These are phyloP conservation scores for Nemania sp. DNA, from an alignment of 2,329 filamentous ascomycete genomes.

Conservation along the genomic window DNA sequence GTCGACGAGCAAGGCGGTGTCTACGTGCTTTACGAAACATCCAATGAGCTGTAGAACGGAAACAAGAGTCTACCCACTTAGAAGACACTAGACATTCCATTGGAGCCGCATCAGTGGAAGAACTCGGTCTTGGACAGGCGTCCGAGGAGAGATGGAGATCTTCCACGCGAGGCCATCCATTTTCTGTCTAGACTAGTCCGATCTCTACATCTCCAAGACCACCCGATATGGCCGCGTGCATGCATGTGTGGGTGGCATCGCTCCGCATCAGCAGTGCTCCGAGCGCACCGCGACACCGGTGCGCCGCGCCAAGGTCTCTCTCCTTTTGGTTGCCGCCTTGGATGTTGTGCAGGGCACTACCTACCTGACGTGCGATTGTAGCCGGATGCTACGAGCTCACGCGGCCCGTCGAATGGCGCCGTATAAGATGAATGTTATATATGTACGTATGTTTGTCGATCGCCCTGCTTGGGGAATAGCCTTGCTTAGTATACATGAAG, in stretches of 20 bases:
- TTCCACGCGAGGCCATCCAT: no score
- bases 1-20: not conserved
- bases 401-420: not conserved
- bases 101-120: no score
- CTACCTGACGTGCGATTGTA: not conserved
- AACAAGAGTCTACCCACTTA: no score
- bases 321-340: not conserved
- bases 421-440: not conserved
- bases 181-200: not conserved
- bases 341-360: slow-evolving; percentile 11
- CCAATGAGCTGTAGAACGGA: no score
- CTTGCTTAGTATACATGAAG: not conserved
- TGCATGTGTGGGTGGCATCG: not conserved
- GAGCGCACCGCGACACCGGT: no score
- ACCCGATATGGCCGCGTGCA: slow-evolving; percentile 16
- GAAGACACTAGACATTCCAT: no score
- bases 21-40: no score
- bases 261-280: no score
- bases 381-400: slow-evolving; percentile 3
- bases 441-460: not conserved
- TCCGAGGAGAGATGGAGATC: no score
- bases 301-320: no score
- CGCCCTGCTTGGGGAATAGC: not conserved
- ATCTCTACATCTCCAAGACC: slow-evolving; percentile 4
- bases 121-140: no score